Base-by-base conservation (phyloP, 2,329 filamentous ascomycete genomes). In the Pseudogymnoascus sp. region DNA sequence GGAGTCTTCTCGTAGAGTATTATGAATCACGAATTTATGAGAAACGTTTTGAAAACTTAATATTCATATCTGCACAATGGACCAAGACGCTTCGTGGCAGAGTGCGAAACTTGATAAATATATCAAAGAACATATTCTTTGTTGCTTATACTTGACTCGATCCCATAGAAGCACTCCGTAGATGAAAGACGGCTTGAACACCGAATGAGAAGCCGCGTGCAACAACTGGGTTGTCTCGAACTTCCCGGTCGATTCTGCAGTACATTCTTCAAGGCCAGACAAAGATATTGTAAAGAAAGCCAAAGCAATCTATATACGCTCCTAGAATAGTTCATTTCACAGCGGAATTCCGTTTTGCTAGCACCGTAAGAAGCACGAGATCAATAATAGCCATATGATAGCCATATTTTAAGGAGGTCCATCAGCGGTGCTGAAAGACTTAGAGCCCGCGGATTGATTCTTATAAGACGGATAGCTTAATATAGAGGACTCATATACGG, bases 21-120 rank as follows among this genome's bases (percentile, higher is more conserved):
- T 54, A 33, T 54, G 47, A 54, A 54, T 33, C 11, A 54, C 15
- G 47, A 17, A 54, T 54, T 33, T 54, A 54, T 54, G 47, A 54
- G 29, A 17, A 33, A 33, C 29, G 15, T 11, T 54, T 13, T 17
- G 26, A 31, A 50, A 9, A 5, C 31, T 11, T 2, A 10, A 33
- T 21, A 7, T 17, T 33, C 9, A 33, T 17, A 33, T 11, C 33
- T 11, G 13, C 1, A 50, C 9, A 10, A 10, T 11, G 8, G 33
- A 31, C 13, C 11, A 54, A 4, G 31, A 17, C 31, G 6, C 4
- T 2, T 31, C 9, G 1, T 11, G 9, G 47, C n/a, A 2, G 2
- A 5, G n/a, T 21, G 26, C 8, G 2, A n/a, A 21, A 26, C 17
- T 33, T 11, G 8, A 54, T 33, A 47, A 26, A 29, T 26, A 17